Evolutionary conservation across 2,329 filamentous ascomycete species (phyloP), one percentile per base, ranked within the genome.

Genomic region (Epichloe elymi): DNA sequence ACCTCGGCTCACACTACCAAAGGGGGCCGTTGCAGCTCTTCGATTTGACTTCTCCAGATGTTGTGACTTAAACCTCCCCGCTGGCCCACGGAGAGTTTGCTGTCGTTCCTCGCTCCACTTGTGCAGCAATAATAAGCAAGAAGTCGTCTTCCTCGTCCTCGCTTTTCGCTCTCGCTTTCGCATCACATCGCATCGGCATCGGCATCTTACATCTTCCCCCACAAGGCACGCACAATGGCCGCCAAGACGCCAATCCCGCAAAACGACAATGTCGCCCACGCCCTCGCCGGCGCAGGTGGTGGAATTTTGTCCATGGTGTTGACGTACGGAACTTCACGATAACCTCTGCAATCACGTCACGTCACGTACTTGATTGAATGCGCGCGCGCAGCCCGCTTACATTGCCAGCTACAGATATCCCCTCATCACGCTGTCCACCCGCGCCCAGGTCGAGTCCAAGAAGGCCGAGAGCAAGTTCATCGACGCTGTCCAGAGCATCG

Each of bases 191-290:
- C 8, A 30, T 30, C 8, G 2, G 19, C 19, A 19, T 19, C n/a
- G n/a, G 7, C 36, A 17, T 30, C 46, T 1, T 15, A 26, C 20
- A 26, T 3, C 10, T 30, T 12, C 10, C 46, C 46, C 23, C n/a
- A 15, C 35, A 11, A 30, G 2, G 26, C 30, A 30, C 15, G 2
- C 30, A 54, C 39, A 48, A 65, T 67, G 64, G 63, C 69, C 54
- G 66, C 76, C 49, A 84, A 84, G 59, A 74, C 82, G 44, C 78
- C 81, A 45, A 72, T 85, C 44, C 88, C 90, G 55, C 88, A 94
- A 63, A 93, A 90, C 65, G 91, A 97, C 75, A 96, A 96, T 74
- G 88, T 97, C 64, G 89, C 91, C 52, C 91, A 97, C 72, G 91
- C 91, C 54, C 80, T 97, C 53, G 88, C 90, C 51, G 91, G 91